These are phyloP conservation scores for Ganoderma leucocontextum DNA, from an alignment of 1,284 basidiomycete genomes.

Conservation along the genomic window DNA sequence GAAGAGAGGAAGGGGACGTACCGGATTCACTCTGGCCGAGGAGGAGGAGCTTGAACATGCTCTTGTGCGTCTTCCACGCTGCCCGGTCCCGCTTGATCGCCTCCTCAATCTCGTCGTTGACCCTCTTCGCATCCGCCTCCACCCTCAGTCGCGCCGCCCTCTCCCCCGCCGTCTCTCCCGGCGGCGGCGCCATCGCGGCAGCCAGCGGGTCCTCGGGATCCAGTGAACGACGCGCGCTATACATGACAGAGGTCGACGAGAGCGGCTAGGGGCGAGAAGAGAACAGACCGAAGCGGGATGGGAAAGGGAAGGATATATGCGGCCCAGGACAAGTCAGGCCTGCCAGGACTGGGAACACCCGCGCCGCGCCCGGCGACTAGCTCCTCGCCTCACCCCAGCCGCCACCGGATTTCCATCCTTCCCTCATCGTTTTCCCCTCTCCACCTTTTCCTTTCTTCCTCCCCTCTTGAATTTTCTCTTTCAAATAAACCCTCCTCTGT, in stretches of 20 bases:
- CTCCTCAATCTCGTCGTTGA: slow-evolving; percentile 67
- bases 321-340: neutral
- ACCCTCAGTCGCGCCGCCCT: slow-evolving; percentile 47
- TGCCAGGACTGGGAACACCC: neutral
- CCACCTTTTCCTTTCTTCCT: neutral
- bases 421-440: neutral
- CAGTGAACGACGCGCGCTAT: slow-evolving; percentile 20
- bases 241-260: slow-evolving; percentile 14
- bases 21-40: slow-evolving; percentile 73
- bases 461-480: neutral
- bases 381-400: neutral
- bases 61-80: slow-evolving; percentile 52
- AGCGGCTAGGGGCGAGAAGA: neutral
- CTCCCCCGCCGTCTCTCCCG: slow-evolving; percentile 37
- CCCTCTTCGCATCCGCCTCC: slow-evolving; percentile 59
- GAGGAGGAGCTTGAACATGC: slow-evolving; percentile 61
- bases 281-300: neutral
- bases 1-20: slow-evolving; percentile 40
- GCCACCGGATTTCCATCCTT: neutral
- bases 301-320: slow-evolving; percentile 3
- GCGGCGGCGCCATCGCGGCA: slow-evolving; percentile 38
- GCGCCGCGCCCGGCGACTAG: neutral
- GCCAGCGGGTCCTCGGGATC: slow-evolving; percentile 41
- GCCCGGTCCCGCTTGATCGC: slow-evolving; percentile 56
- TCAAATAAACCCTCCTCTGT: neutral